phyloP scores from a whole-genome alignment of 2,329 filamentous ascomycete species.

The Apiospora koreana region DNA sequence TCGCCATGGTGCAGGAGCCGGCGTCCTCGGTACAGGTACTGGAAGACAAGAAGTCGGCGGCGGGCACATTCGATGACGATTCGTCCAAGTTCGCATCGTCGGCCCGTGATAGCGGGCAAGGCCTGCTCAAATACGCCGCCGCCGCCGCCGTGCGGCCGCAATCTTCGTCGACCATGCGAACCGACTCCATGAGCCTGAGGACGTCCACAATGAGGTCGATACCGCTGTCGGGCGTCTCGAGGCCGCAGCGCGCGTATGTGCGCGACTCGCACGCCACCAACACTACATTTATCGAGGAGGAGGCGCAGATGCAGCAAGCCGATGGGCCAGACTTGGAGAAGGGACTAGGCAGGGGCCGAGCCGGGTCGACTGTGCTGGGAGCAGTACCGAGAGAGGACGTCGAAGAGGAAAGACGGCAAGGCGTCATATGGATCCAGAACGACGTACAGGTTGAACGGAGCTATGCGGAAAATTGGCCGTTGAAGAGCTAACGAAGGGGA shows the following conservation, averaged over 20 bases:
- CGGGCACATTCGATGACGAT: conserved; percentile 11
- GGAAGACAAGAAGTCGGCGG: neutral
- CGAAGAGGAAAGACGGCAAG: conserved; percentile 14
- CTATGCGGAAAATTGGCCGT: conserved; percentile 28
- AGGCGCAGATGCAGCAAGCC: conserved; percentile 1
- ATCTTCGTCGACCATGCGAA: conserved; percentile 25
- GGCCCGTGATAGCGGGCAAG: conserved; percentile 33
- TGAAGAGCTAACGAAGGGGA: conserved; percentile 18
- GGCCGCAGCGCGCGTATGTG: conserved; percentile 14
- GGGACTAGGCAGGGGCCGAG: neutral
- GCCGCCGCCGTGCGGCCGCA: conserved; percentile 14
- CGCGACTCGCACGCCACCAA: conserved; percentile 6
- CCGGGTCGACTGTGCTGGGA: neutral
- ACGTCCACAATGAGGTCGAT: conserved; percentile 13
- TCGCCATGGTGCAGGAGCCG: conserved; percentile 22
- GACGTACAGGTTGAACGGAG: conserved; percentile 28
- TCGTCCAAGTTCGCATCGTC: conserved; percentile 13
- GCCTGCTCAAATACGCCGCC: conserved; percentile 20
- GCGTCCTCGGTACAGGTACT: neutral
- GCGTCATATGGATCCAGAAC: conserved; percentile 33
- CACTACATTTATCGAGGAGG: conserved; percentile 3
- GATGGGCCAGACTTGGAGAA: neutral
- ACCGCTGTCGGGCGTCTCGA: neutral
- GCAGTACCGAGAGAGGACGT: neutral
- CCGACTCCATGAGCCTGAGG: conserved; percentile 9